Base-by-base conservation (phyloP, 495 filamentous ascomycete species). In the Xylaria grammica region DNA sequence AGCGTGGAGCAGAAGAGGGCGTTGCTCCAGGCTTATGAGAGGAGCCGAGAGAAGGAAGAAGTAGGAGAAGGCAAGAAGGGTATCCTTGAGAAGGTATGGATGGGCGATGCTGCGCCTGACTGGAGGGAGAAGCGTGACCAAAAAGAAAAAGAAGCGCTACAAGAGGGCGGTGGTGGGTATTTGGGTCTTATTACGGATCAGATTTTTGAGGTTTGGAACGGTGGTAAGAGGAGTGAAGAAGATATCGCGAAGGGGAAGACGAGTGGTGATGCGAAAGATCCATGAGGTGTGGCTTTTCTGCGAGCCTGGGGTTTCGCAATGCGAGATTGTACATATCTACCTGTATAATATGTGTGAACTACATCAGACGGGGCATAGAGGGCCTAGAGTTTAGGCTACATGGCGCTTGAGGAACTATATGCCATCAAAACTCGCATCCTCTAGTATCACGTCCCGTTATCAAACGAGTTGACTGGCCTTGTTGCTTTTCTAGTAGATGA, bases 121-220 rank as follows among this genome's bases (percentile, higher is more conserved):
- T 95, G 92, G 92, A 89, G 89, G 82, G 85, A 86, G 76, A 84
- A 83, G 81, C 76, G 92, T 70, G 68, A 91, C 66, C 73, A 79
- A 75, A 84, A 89, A 81, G 90, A 94, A 75, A 82, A 82, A 78
- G 81, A 91, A 78, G 87, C 87, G 60, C 67, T 94, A 71, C 87
- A 89, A 68, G 86, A 90, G 62, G 72, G 72, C 3, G 94, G 93
- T 20, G 90, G 87, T 75, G 90, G 91, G 27, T 93, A 94, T 82
- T 86, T 85, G 17, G 88, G 86, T 69, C 78, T 97, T 77, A 97
- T 97, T 66, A 82, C 85, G 76, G 90, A 93, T 67, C 90, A 94
- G 84, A 85, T 96, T 45, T 87, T 84, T 82, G 92, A 97, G 76
- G 94, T 93, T 45, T 91, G 85, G 86, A 87, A 82, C 73, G 84